Evolutionary conservation across 805 yeast species (phyloP).

Genomic region (Wickerhamiella lipophila): DNA sequence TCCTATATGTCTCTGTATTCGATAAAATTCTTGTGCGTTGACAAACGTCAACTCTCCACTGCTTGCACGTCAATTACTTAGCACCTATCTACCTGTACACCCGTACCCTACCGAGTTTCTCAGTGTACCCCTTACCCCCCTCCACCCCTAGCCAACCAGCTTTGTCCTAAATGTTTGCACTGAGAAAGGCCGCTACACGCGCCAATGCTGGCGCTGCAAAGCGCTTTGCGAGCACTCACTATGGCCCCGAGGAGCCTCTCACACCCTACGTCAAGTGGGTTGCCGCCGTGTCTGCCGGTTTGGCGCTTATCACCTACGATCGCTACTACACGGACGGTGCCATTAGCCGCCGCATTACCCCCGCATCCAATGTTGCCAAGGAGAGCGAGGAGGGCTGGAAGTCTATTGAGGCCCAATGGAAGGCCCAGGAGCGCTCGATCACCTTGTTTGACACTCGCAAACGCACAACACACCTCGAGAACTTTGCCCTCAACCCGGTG

Average conservation of each 20-base stretch:
- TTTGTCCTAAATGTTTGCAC: slow-evolving; percentile 6
- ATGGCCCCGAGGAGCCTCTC: slow-evolving; percentile 23
- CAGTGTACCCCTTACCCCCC: background rate
- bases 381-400: slow-evolving; percentile 3
- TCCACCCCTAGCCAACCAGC: slow-evolving; percentile 8
- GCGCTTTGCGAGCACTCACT: slow-evolving; percentile 11
- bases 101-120: background rate
- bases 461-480: slow-evolving; percentile 16
- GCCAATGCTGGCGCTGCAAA: slow-evolving; percentile 5
- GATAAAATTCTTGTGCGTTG: no score
- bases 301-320: slow-evolving; percentile 21
- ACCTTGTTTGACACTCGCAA: slow-evolving; percentile 17
- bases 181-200: slow-evolving; percentile 2
- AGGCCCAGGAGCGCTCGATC: slow-evolving; percentile 12
- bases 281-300: slow-evolving; percentile 17
- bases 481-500: slow-evolving; percentile 23
- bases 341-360: slow-evolving; percentile 19
- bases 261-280: slow-evolving; percentile 20
- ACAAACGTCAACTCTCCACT: no score
- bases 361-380: slow-evolving; percentile 16
- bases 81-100: background rate
- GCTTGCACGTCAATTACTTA: no score
- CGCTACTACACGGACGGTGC: slow-evolving; percentile 21
- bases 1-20: no score
- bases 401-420: slow-evolving; percentile 7